These are phyloP conservation scores for Lagenidium sp. DNA, from an alignment of 352 stramenopile genomes.

Conservation along the genomic window DNA sequence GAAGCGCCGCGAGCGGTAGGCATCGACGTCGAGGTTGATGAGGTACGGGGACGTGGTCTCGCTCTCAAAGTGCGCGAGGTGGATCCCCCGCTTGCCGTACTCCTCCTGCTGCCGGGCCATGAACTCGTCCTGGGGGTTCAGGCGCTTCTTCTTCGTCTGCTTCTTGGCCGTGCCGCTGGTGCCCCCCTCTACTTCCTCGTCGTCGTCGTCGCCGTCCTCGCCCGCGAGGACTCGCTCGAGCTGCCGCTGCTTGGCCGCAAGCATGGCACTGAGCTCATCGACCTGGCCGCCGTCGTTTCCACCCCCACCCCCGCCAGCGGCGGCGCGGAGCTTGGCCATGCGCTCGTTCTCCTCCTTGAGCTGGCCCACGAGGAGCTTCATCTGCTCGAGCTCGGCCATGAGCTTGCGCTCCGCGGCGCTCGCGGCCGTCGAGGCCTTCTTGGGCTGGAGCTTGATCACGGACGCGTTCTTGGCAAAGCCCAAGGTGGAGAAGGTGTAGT, in stretches of 20 bases:
- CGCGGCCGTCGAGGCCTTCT: constrained; percentile 88
- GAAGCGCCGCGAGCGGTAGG: constrained; percentile 88
- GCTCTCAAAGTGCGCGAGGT: constrained; percentile 84
- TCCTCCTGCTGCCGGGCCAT: constrained; percentile 86
- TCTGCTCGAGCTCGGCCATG: constrained; percentile 92
- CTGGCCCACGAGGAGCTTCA: constrained; percentile 84
- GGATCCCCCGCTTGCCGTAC: constrained; percentile 87
- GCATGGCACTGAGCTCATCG: constrained; percentile 51
- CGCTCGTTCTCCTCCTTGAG: constrained; percentile 78
- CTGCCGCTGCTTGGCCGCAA: constrained; percentile 65
- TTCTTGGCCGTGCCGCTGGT: constrained; percentile 12
- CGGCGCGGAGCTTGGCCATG: constrained; percentile 50
- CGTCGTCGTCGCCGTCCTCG: constrained; percentile 23
- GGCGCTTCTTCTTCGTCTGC: constrained; percentile 19
- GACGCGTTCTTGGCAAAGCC: constrained; percentile 93
- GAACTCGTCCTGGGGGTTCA: constrained; percentile 69
- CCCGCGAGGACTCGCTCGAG: constrained; percentile 57
- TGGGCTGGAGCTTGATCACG: constrained; percentile 93
- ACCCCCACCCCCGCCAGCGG: constrained; percentile 14
- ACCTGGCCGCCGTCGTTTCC: constrained; percentile 30
- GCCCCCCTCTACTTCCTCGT: no score
- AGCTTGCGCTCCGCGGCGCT: constrained; percentile 89
- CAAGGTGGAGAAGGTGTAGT: constrained; percentile 93
- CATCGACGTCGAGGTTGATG: constrained; percentile 92
- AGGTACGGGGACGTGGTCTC: constrained; percentile 83